Base-by-base conservation (phyloP, 1,284 basidiomycete species). In the Mrakiaceae sp. region DNA sequence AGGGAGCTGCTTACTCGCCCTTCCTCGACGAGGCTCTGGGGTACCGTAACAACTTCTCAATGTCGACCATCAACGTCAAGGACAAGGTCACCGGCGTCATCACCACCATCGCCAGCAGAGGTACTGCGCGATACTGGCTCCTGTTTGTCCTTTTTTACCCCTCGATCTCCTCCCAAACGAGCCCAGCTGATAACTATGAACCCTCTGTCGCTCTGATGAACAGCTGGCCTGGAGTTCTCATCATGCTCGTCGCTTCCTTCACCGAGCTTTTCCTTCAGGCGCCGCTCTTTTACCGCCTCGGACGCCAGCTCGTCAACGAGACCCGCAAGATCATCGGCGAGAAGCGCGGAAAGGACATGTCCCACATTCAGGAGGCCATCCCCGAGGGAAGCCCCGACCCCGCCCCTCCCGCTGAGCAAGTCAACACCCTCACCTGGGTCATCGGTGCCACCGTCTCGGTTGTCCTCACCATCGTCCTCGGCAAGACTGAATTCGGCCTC, bases 171-270 rank as follows among this genome's bases (percentile, higher is more conserved):
- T 27, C 27, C 27, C 27, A 27, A 27, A 27, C 27, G 27, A 27
- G 27, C 27, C 27, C 27, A 27, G 27, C 27, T 27, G 27, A 27
- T 27, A 27, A 27, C 27, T 27, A 27, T 27, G 27, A 27, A 27
- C 2, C 27, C 27, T 27, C 27, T 27, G 27, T 27, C 27, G 27
- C 27, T 27, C 27, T 27, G 27, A 16, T 66, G 57, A 55, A 63
- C 68, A 86, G 82, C 51, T 87, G 84, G 84, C 83, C 84, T 49
- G 85, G 84, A 70, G 82, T 86, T 39, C 68, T 76, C n/a, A 72
- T 76, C 70, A 75, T 77, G 74, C 69, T 77, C 58, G 70, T 72
- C 62, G 72, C 72, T 67, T 73, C 73, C 59, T 74, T 75, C 62
- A 71, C 71, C 52, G 74, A 75, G 69, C 63, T 75, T 51, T 68